Conservation (phyloP, 345 rosid species). For the Ceriops decandra region DNA sequence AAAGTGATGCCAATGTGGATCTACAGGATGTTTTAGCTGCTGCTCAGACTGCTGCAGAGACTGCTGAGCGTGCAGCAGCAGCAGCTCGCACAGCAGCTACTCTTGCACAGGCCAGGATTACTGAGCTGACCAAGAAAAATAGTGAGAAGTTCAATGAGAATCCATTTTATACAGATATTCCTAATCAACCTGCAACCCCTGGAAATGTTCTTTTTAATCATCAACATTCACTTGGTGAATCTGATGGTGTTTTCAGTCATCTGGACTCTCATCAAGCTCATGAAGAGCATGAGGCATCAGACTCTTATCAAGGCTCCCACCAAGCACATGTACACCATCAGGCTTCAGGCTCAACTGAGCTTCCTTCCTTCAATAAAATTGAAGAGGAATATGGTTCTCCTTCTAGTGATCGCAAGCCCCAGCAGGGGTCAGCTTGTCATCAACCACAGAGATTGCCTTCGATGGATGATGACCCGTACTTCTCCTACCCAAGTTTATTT, state of each 20-base stretch:
- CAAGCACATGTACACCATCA: constrained; percentile 11
- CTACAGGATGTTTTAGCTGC: constrained; percentile 80
- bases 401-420: constrained; percentile 14
- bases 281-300: constrained; percentile 17
- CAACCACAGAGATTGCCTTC: constrained; percentile 65
- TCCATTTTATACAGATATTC: constrained; percentile 50
- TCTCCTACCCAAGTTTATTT: constrained; percentile 79
- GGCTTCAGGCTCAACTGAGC: constrained; percentile 23
- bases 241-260: neutral
- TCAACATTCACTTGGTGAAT: constrained; percentile 33
- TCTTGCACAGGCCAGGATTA: constrained; percentile 82
- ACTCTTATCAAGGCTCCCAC: neutral
- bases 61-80: constrained; percentile 84
- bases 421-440: constrained; percentile 30
- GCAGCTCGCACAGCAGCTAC: constrained; percentile 90
- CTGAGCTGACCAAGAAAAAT: constrained; percentile 56
- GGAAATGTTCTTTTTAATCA: constrained; percentile 36
- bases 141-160: constrained; percentile 46
- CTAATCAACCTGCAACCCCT: constrained; percentile 25
- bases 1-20: constrained; percentile 50
- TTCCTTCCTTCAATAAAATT: constrained; percentile 36
- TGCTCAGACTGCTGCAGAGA: constrained; percentile 87
- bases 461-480: constrained; percentile 76
- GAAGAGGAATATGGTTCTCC: constrained; percentile 32
- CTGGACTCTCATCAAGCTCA: constrained; percentile 1